phyloP scores from a whole-genome alignment of 148 eudicot genomes.

The Cornus suecica region DNA sequence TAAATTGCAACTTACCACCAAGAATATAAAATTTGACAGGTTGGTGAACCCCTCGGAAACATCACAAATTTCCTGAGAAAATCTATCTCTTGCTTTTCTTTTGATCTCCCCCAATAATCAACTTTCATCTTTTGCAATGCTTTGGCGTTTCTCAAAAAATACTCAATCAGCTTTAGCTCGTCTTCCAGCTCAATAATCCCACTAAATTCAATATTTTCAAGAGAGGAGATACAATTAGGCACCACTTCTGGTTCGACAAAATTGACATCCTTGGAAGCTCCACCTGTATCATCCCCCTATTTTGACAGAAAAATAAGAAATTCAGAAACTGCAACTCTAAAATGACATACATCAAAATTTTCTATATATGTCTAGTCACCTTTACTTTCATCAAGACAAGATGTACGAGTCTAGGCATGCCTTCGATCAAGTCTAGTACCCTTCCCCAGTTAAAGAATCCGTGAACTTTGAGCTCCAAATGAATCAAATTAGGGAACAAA shows the following conservation, averaged over 20 bases:
- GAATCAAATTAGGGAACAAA: constrained; percentile 17
- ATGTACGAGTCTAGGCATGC: constrained; percentile 3
- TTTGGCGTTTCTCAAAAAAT: constrained; percentile 6
- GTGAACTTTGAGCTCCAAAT: constrained; percentile 5
- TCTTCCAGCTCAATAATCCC: not conserved
- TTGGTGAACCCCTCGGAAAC: constrained; percentile 7
- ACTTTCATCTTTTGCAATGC: constrained; percentile 6
- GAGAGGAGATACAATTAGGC: not conserved
- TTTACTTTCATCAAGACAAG: not conserved
- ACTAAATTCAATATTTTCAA: not conserved
- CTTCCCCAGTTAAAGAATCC: not conserved
- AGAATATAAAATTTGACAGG: not conserved
- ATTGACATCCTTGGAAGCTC: no score
- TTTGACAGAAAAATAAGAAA: not conserved
- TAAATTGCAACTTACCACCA: no score
- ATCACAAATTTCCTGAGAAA: not conserved
- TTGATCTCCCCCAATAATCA: not conserved
- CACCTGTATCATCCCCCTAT: not conserved
- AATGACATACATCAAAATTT: not conserved
- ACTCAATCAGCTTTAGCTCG: constrained; percentile 5
- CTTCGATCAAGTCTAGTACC: constrained; percentile 5
- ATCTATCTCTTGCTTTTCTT: not conserved
- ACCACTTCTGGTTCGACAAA: not conserved
- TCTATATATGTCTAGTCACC: not conserved
- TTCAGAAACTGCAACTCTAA: not conserved